Evolutionary conservation across 1,284 basidiomycete species (phyloP), one percentile per base, ranked within the genome.

Genomic region (Dichomitus squalens): DNA sequence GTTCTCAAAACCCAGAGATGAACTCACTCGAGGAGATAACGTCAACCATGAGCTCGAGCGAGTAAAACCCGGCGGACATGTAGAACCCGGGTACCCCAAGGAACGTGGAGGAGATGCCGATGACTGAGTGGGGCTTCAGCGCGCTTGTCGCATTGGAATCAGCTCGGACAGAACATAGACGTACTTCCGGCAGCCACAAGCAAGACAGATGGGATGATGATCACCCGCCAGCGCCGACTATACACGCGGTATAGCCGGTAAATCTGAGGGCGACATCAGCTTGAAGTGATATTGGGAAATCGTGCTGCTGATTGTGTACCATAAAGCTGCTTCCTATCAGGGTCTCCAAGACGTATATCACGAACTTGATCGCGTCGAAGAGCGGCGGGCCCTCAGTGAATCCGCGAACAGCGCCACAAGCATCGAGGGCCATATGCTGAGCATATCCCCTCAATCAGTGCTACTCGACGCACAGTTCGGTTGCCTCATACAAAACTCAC

Each of bases 41-140:
- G 29, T 56, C 46, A 21, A 56, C 48, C 25, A 47, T 18, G 16
- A 56, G 43, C 27, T 41, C 46, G 33, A 56, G 34, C 12, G 35
- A 43, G 49, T 56, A 52, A 36, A 56, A 56, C 29, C 36, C 36
- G n/a, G 51, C 55, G 12, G 55, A 56, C 49, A 56, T 52, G 23
- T 56, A 52, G 49, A 51, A 56, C n/a, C 54, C 54, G 4, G 49
- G 29, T 5, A 40, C n/a, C 0, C 54, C 54, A 16, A 51, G 25
- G 49, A 56, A 56, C 2, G 54, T 56, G 2, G 55, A 56, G 4
- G 49, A 35, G 36, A 52, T 47, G 4, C 55, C 55, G 14, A 56
- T 47, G 14, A 52, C 55, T 56, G n/a, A 44, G 14, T 3, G 16
- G 23, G 16, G 3, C 25, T 9, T 29, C 41, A 29, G 18, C 7